These are phyloP conservation scores for Hypoxylon sp. DNA, from an alignment of 2,329 filamentous ascomycete species.

Conservation along the genomic window DNA sequence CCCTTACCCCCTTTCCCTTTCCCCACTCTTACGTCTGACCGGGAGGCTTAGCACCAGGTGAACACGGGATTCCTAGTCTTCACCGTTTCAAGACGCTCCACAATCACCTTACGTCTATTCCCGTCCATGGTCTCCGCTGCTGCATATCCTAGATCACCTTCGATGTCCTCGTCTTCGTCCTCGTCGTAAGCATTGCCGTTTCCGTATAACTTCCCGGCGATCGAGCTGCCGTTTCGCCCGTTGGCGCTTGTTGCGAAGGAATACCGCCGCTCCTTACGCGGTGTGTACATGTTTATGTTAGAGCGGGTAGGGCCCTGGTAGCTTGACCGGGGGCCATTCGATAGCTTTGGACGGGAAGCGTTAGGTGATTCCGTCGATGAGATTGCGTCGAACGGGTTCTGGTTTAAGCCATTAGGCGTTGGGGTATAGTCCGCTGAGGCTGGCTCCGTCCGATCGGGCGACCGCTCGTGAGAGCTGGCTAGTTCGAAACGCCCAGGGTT, in stretches of 20 bases:
- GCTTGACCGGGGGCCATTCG: slow-evolving; percentile 51
- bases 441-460: slow-evolving; percentile 56
- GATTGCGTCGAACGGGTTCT: slow-evolving; percentile 51
- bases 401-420: slow-evolving; percentile 43
- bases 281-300: slow-evolving; percentile 62
- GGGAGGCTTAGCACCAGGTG: slow-evolving; percentile 89
- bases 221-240: slow-evolving; percentile 63
- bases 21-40: slow-evolving; percentile 39
- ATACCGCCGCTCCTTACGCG: slow-evolving; percentile 67
- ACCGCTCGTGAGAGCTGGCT: slow-evolving; percentile 61
- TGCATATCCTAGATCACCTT: slow-evolving; percentile 94
- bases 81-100: slow-evolving; percentile 94
- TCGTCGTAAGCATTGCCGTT: slow-evolving; percentile 46
- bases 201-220: slow-evolving; percentile 68
- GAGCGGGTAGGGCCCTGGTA: slow-evolving; percentile 61
- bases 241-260: slow-evolving; percentile 67
- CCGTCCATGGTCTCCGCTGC: slow-evolving; percentile 95
- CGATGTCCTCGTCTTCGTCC: slow-evolving; percentile 77
- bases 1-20: neutral
- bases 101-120: slow-evolving; percentile 92
- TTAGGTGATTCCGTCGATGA: slow-evolving; percentile 26
- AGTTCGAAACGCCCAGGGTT: slow-evolving; percentile 84
- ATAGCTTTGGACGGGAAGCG: slow-evolving; percentile 32
- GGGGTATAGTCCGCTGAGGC: slow-evolving; percentile 41
- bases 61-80: slow-evolving; percentile 97